phyloP scores from a whole-genome alignment of 805 yeast species.

The Tetrapisispora phaffii region DNA sequence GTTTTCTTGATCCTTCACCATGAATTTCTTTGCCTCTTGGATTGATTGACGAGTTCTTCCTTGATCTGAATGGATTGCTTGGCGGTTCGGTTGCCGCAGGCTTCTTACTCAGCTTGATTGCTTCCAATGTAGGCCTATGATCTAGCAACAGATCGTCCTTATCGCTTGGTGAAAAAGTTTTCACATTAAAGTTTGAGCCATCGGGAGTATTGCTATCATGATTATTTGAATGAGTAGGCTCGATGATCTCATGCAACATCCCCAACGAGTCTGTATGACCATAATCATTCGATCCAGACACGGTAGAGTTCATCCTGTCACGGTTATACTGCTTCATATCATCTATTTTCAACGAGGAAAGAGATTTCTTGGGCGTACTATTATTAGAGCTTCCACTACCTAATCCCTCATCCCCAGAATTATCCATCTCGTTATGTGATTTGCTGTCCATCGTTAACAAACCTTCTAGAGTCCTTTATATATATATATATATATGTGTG shows the following conservation, averaged over 20 bases:
- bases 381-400: neutral
- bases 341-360: neutral
- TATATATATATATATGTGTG: too few species aligned
- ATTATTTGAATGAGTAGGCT: conserved; percentile 2
- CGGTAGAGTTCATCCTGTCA: neutral
- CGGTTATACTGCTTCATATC: conserved; percentile 1
- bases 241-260: conserved; percentile 19
- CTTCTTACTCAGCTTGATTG: conserved; percentile 1
- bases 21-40: neutral
- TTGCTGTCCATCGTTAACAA: neutral
- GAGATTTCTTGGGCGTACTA: neutral
- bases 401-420: neutral
- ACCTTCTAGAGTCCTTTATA: too few species aligned
- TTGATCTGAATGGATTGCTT: neutral
- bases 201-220: neutral
- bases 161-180: conserved; percentile 3
- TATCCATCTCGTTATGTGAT: neutral
- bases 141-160: conserved; percentile 18
- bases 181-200: neutral
- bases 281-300: conserved; percentile 17
- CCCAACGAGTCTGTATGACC: conserved; percentile 29
- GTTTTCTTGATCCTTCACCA: neutral
- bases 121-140: conserved; percentile 19
- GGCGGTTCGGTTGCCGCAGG: neutral
- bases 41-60: neutral